phyloP scores from a whole-genome alignment of 1,284 basidiomycete species.

The Ustilago cynodontis region DNA sequence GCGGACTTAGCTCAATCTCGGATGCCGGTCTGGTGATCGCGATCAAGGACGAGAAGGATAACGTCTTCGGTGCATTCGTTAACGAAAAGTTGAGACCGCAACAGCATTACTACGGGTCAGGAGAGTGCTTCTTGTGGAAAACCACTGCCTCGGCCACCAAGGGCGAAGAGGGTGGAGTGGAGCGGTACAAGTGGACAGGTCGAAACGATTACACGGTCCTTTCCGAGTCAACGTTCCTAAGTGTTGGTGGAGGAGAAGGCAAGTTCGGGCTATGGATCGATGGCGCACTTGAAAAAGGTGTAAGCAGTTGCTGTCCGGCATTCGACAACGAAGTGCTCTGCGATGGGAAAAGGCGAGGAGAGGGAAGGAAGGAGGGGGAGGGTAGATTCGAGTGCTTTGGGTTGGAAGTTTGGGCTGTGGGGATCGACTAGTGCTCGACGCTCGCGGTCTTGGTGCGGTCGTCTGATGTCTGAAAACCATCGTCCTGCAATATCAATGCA shows the following conservation, averaged over 20 bases:
- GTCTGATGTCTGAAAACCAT: neutral
- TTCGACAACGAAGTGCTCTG: conserved; percentile 89
- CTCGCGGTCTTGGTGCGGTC: too few relatives aligned
- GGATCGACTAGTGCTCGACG: conserved; percentile 71
- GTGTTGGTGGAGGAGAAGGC: conserved; percentile 65
- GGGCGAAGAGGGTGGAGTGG: conserved; percentile 47
- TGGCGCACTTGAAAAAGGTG: conserved; percentile 82
- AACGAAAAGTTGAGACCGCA: conserved; percentile 64
- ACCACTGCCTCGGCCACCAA: conserved; percentile 69
- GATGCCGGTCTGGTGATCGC: conserved; percentile 65
- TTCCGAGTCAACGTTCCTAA: conserved; percentile 74
- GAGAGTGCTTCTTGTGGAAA: conserved; percentile 60
- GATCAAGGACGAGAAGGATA: conserved; percentile 59
- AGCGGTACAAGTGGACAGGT: conserved; percentile 88
- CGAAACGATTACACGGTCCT: conserved; percentile 90
- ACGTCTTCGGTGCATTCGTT: conserved; percentile 68
- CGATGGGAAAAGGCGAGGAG: conserved; percentile 31
- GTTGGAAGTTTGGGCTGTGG: conserved; percentile 82
- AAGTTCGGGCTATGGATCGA: conserved; percentile 85
- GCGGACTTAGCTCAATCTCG: conserved; percentile 42
- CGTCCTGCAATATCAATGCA: neutral
- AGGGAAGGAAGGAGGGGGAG: conserved; percentile 73
- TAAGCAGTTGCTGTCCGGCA: conserved; percentile 84
- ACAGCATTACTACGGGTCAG: conserved; percentile 65
- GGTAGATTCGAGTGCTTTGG: conserved; percentile 84